Evolutionary conservation across 225 moss, liverwort and hornwort species (phyloP), one percentile per base, ranked within the genome.

Genomic region (Sphagnum contortum): DNA sequence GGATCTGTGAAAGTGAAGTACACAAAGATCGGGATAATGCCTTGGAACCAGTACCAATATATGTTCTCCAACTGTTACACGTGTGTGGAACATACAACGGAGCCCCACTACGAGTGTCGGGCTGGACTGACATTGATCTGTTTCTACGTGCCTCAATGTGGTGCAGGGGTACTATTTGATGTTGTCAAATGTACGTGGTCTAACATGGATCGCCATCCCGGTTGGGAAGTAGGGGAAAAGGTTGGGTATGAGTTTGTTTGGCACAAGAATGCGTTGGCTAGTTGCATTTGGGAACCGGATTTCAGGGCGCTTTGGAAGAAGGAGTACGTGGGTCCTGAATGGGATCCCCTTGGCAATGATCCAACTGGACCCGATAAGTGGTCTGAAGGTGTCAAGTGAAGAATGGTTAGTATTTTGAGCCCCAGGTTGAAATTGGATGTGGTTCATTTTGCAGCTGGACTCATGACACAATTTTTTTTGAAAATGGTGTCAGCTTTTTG

Each of bases 231-330:
- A 47, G 77, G 48, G 9, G 29, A 60, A 51, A 71, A 75, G 5
- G 12, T 60, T 0, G 48, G 2, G 0, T 5, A 0, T 44, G 61
- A 55, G 50, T 64, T 3, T 8, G 2, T 80, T 75, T 73, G 65
- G 3, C 66, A 65, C n/a, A 80, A 48, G 55, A 83, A 77, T 73
- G 59, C 74, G 9, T 66, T 83, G 60, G 83, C 80, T 49, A 80
- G 70, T 72, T 80, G 80, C 68, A 3, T 80, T 44, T 83, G 83
- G 83, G 77, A 83, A 12, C 80, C 77, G 13, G 3, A 83, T 72
- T 80, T 83, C 11, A 83, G 65, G 62, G 77, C 77, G 68, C 51
- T 83, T 3, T 80, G 80, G 77, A 65, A 1, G 29, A 76, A 83
- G 69, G 76, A 83, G 57, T 83, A 83, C 3, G n/a, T 6, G 48